These are phyloP conservation scores for Diaporthe ilicicola DNA, from an alignment of 2,329 filamentous ascomycete genomes.

Conservation along the genomic window DNA sequence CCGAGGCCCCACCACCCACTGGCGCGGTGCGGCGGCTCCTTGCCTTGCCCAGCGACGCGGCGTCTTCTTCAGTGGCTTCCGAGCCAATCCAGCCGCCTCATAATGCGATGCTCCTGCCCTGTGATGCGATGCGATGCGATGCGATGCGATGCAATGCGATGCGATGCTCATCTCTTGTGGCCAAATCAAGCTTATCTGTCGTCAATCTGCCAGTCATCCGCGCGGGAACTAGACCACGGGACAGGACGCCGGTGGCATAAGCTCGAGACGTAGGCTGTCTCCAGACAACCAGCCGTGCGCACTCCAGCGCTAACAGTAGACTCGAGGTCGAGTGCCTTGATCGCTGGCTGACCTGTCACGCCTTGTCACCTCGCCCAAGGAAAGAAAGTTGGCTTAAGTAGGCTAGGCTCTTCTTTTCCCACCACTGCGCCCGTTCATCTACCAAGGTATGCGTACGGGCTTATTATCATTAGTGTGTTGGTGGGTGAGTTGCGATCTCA, in stretches of 20 bases:
- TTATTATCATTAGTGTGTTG: too few species aligned
- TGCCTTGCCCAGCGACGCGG: not conserved
- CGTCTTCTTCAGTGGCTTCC: not conserved
- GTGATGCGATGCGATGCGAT: too few species aligned
- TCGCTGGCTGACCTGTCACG: not conserved
- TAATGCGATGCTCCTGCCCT: not conserved
- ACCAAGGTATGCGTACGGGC: too few species aligned
- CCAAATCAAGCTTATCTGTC: slow-evolving; percentile 30
- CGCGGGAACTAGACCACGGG: slow-evolving; percentile 7
- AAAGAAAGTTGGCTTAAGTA: too few species aligned
- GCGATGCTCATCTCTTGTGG: not conserved
- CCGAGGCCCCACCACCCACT: slow-evolving; percentile 17
- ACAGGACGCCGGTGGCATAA: not conserved
- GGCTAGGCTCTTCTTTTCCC: not conserved
- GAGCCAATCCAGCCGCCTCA: not conserved
- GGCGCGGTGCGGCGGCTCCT: not conserved
- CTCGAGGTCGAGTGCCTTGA: not conserved
- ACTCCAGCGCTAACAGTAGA: not conserved
- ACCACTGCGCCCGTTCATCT: not conserved
- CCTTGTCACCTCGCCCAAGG: not conserved
- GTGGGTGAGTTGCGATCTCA: not conserved
- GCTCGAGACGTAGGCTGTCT: not conserved
- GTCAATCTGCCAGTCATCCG: slow-evolving; percentile 29
- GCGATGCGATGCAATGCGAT: not conserved
- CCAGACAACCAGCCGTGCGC: not conserved